Evolutionary conservation across 2,329 filamentous ascomycete species (phyloP).

Genomic region (Xylaria sp.): DNA sequence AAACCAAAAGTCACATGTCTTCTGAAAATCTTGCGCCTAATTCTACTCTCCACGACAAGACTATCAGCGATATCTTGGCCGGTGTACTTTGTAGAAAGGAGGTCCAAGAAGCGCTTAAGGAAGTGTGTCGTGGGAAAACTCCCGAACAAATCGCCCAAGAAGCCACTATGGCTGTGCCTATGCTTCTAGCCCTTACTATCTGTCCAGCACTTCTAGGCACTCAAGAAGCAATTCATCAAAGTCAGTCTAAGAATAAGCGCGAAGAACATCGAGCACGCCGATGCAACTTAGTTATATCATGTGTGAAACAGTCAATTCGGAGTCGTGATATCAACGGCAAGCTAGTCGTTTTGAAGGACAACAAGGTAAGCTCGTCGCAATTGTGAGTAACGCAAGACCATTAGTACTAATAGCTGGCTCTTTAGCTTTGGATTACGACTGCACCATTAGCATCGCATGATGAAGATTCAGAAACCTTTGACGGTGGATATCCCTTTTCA

Average conservation of each 20-base stretch:
- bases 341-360: conserved; percentile 57
- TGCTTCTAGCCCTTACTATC: conserved; percentile 55
- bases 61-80: conserved; percentile 23
- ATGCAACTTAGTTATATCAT: conserved; percentile 60
- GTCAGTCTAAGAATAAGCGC: conserved; percentile 59
- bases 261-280: conserved; percentile 62
- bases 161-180: conserved; percentile 54
- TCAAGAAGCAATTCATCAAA: conserved; percentile 62
- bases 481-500: conserved; percentile 62
- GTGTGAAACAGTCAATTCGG: conserved; percentile 56
- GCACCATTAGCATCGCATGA: conserved; percentile 44
- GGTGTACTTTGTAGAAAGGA: conserved; percentile 21
- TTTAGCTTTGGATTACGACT: conserved; percentile 60
- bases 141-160: conserved; percentile 43
- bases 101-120: conserved; percentile 25
- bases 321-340: conserved; percentile 58
- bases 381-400: not conserved
- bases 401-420: not conserved
- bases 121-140: conserved; percentile 41
- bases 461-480: conserved; percentile 43
- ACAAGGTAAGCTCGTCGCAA: conserved; percentile 50
- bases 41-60: conserved; percentile 1
- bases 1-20: conserved; percentile 16
- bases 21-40: conserved; percentile 9
- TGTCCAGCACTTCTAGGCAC: conserved; percentile 59